Evolutionary conservation across 768 basidiomycete species (phyloP).

Genomic region (Neoboletus magnificus): DNA sequence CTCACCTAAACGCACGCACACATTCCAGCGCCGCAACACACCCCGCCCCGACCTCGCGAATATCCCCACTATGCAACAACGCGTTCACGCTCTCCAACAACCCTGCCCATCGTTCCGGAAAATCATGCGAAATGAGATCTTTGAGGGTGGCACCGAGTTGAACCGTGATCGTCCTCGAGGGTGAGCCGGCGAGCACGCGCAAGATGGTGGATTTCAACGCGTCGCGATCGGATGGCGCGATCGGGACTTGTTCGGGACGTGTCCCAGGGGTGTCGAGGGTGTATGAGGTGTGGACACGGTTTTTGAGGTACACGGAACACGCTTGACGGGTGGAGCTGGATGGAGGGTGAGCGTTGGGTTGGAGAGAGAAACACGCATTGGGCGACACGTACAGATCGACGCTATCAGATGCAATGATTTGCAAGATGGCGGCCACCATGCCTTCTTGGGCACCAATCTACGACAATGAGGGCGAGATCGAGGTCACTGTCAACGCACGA

Average conservation of each 20-base stretch:
- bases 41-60: conserved; percentile 77
- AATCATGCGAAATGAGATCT: conserved; percentile 71
- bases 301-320: conserved; percentile 86
- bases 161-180: conserved; percentile 63
- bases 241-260: conserved; percentile 59
- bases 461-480: conserved; percentile 1
- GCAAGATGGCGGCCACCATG: conserved; percentile 76
- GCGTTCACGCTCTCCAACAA: conserved; percentile 65
- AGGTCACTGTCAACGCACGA: not conserved
- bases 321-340: conserved; percentile 77
- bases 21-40: conserved; percentile 76
- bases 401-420: conserved; percentile 77
- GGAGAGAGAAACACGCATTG: conserved; percentile 33
- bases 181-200: conserved; percentile 64
- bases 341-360: not conserved
- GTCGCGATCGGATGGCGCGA: conserved; percentile 65
- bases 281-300: conserved; percentile 74
- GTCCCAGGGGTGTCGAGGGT: conserved; percentile 40
- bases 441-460: conserved; percentile 81
- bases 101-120: conserved; percentile 71
- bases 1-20: conserved; percentile 52
- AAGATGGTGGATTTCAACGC: conserved; percentile 69
- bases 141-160: conserved; percentile 76
- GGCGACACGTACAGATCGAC: conserved; percentile 67
- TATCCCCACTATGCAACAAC: conserved; percentile 59